Evolutionary conservation across 176 grass and related monocot genomes (phyloP).

Genomic region (Triticum turgidum): DNA sequence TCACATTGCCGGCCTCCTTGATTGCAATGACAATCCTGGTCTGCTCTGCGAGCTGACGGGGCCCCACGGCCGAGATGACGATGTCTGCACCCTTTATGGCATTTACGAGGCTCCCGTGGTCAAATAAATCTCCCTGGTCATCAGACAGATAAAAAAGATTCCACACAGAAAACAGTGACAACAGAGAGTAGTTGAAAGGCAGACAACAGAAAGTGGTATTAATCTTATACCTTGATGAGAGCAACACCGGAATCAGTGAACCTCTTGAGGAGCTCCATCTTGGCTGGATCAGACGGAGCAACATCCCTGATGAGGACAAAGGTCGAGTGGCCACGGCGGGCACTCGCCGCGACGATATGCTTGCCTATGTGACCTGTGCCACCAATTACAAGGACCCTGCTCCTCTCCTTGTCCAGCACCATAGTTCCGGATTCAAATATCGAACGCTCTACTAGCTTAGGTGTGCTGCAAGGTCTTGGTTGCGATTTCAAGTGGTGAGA

Average conservation of each 20-base stretch:
- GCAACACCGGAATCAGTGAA: conserved; percentile 44
- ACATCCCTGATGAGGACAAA: conserved; percentile 39
- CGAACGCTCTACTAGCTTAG: no score
- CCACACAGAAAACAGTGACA: not conserved
- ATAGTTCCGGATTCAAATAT: not conserved
- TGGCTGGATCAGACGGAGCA: conserved; percentile 25
- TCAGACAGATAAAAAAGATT: not conserved
- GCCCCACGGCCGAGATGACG: conserved; percentile 36
- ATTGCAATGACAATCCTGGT: conserved; percentile 44
- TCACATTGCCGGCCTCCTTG: conserved; percentile 44
- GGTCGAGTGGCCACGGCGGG: conserved; percentile 40
- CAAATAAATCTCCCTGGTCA: not conserved
- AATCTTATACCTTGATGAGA: not conserved
- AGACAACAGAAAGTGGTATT: not conserved
- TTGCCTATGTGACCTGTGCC: conserved; percentile 31
- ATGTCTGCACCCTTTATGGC: not conserved
- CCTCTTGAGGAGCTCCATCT: conserved; percentile 36
- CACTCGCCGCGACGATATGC: conserved; percentile 40
- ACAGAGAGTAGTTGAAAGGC: not conserved
- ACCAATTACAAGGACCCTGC: conserved; percentile 55
- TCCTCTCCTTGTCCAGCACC: not conserved
- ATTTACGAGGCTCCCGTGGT: conserved; percentile 10
- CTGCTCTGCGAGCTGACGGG: conserved; percentile 28
- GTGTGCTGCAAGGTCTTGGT: not conserved
- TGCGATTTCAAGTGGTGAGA: not conserved